These are phyloP conservation scores for Pyrenophora tritici-repentis DNA, from an alignment of 2,329 filamentous ascomycete species.

Conservation along the genomic window DNA sequence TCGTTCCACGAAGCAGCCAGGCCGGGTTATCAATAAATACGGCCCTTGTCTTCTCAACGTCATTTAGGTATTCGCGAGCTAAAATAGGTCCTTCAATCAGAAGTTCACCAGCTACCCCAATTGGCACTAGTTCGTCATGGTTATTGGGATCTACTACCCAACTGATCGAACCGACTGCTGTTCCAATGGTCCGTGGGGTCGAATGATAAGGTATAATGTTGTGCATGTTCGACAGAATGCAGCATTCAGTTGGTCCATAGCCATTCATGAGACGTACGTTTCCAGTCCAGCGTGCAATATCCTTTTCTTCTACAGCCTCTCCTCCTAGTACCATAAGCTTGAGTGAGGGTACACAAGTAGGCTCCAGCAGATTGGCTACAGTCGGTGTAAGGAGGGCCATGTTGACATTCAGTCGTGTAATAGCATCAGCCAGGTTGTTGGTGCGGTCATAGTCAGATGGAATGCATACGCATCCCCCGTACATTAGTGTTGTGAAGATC, in stretches of 20 bases:
- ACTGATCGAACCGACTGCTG: background rate
- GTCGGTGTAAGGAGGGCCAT: conserved; percentile 13
- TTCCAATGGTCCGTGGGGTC: too few relatives aligned
- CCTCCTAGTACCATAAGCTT: too few relatives aligned
- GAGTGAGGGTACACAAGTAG: conserved; percentile 3
- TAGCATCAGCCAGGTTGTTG: conserved; percentile 57
- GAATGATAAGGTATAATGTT: too few relatives aligned
- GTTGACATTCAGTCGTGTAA: conserved; percentile 40
- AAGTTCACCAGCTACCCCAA: conserved; percentile 51
- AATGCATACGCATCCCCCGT: conserved; percentile 57
- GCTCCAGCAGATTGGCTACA: background rate
- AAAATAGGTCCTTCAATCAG: conserved; percentile 56
- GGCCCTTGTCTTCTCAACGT: conserved; percentile 1
- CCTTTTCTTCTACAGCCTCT: background rate
- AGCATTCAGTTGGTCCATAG: conserved; percentile 12
- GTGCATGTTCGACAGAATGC: background rate
- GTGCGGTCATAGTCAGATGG: conserved; percentile 56
- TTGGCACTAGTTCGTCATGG: conserved; percentile 16
- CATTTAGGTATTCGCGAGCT: conserved; percentile 20
- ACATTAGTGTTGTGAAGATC: conserved; percentile 59
- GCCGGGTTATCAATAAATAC: background rate
- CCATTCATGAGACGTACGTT: too few relatives aligned
- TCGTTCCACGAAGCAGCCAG: background rate
- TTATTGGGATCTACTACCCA: conserved; percentile 13
- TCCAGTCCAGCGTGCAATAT: conserved; percentile 1